phyloP scores from a whole-genome alignment of 106 monocot species.

The Ottelia alismoides region DNA sequence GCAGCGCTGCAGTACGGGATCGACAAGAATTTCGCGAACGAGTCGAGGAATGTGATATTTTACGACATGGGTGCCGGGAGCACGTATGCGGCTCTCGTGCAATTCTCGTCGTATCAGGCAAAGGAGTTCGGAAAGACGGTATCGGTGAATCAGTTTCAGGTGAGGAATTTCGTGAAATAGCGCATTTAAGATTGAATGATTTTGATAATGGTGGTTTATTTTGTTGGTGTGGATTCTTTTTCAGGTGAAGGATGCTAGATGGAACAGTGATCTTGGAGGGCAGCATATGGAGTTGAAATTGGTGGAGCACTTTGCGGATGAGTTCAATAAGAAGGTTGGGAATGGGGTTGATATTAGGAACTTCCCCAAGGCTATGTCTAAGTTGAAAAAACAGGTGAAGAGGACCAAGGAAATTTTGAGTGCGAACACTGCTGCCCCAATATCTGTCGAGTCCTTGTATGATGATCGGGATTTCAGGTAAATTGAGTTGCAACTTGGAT shows the following conservation, averaged over 20 bases:
- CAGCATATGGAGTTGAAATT: slow-evolving; percentile 74
- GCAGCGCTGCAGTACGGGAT: slow-evolving; percentile 97
- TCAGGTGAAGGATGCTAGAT: slow-evolving; percentile 97
- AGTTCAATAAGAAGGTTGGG: slow-evolving; percentile 83
- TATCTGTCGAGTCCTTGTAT: slow-evolving; percentile 92
- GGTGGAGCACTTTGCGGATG: slow-evolving; percentile 91
- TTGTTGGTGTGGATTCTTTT: no score
- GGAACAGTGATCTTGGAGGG: slow-evolving; percentile 84
- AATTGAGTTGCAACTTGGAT: no score
- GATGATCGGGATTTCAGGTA: slow-evolving; percentile 96
- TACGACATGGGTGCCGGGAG: slow-evolving; percentile 93
- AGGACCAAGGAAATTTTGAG: slow-evolving; percentile 99
- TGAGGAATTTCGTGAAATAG: slow-evolving; percentile 4
- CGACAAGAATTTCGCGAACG: slow-evolving; percentile 85
- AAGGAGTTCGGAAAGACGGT: slow-evolving; percentile 95
- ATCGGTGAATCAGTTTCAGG: slow-evolving; percentile 90
- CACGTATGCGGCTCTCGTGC: slow-evolving; percentile 81
- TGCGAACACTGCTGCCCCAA: slow-evolving; percentile 82
- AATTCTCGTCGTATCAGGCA: slow-evolving; percentile 71
- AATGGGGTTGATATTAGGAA: slow-evolving; percentile 83
- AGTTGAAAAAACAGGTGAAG: slow-evolving; percentile 97
- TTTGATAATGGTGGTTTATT: no score
- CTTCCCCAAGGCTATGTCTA: slow-evolving; percentile 90
- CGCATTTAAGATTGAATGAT: no score
- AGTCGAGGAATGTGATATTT: slow-evolving; percentile 73